phyloP scores from a whole-genome alignment of 495 filamentous ascomycete genomes.

The Physcia stellaris region DNA sequence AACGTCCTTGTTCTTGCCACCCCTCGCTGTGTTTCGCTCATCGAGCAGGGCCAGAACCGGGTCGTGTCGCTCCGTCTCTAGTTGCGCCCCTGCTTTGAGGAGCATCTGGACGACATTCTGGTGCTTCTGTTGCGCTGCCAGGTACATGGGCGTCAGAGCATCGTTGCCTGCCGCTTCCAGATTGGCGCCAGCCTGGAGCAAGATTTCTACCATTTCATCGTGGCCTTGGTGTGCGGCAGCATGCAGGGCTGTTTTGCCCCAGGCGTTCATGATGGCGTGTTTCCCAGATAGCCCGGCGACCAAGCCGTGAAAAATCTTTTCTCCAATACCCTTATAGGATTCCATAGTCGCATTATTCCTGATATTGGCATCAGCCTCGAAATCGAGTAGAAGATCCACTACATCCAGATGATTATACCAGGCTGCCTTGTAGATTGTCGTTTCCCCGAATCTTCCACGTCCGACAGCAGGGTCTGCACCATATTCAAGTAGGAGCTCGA shows the following conservation, averaged over 20 bases:
- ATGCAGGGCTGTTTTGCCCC: constrained; percentile 1
- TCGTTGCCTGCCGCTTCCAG: background rate
- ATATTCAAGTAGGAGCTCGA: background rate
- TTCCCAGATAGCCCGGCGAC: background rate
- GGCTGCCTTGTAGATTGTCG: constrained; percentile 1
- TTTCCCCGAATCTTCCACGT: background rate
- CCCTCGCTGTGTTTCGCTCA: background rate
- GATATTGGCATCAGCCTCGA: constrained; percentile 1
- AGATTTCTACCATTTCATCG: background rate
- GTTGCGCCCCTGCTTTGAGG: background rate
- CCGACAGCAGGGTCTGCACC: background rate
- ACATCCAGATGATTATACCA: background rate
- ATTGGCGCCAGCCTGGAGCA: background rate
- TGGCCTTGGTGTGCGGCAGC: background rate
- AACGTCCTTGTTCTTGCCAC: background rate
- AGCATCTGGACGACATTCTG: background rate
- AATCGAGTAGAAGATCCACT: background rate
- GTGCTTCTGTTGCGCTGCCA: background rate
- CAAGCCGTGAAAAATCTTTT: background rate
- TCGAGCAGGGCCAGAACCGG: background rate
- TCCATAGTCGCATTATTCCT: background rate
- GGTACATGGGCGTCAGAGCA: background rate
- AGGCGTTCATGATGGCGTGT: constrained; percentile 1
- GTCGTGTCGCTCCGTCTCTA: background rate
- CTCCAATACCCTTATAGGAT: background rate